Conservation (phyloP, 345 rosid genomes). For the Aquilaria sinensis region DNA sequence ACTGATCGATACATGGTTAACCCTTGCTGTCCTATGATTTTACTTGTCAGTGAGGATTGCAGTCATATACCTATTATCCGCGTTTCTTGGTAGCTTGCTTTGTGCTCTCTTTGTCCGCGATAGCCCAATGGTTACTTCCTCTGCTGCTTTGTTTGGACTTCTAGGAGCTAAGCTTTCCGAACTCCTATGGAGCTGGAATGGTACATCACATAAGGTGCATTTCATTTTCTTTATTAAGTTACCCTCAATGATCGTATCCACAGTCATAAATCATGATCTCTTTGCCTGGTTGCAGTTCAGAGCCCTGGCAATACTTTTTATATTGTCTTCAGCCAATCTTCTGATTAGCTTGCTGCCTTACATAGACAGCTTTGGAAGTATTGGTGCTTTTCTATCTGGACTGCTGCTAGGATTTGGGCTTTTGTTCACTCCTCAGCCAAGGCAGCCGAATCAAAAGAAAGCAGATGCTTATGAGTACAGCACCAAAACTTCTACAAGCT, state of each 20-base stretch:
- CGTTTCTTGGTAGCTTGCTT: slow-evolving; percentile 54
- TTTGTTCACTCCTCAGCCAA: slow-evolving; percentile 50
- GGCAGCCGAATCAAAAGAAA: slow-evolving; percentile 38
- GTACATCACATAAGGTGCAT: slow-evolving; percentile 57
- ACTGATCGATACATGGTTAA: neutral
- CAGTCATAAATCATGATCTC: neutral
- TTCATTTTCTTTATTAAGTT: slow-evolving; percentile 7
- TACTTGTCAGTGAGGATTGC: slow-evolving; percentile 61
- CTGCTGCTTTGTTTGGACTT: slow-evolving; percentile 67
- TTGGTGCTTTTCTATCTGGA: slow-evolving; percentile 78
- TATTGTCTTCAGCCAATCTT: slow-evolving; percentile 43
- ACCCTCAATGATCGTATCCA: no score
- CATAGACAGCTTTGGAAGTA: slow-evolving; percentile 59
- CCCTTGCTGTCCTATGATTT: slow-evolving; percentile 12
- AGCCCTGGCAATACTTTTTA: slow-evolving; percentile 43
- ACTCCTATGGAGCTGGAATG: slow-evolving; percentile 59
- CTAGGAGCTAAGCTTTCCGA: slow-evolving; percentile 76
- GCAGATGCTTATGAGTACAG: slow-evolving; percentile 39
- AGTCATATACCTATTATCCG: slow-evolving; percentile 57
- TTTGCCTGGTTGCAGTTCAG: slow-evolving; percentile 47
- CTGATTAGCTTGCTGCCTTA: slow-evolving; percentile 71
- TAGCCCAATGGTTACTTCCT: slow-evolving; percentile 58
- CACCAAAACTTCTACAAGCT: slow-evolving; percentile 33
- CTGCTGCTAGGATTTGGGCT: slow-evolving; percentile 66
- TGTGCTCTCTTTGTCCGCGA: slow-evolving; percentile 56